Evolutionary conservation across 768 basidiomycete species (phyloP).

Genomic region (Trametes cubensis): DNA sequence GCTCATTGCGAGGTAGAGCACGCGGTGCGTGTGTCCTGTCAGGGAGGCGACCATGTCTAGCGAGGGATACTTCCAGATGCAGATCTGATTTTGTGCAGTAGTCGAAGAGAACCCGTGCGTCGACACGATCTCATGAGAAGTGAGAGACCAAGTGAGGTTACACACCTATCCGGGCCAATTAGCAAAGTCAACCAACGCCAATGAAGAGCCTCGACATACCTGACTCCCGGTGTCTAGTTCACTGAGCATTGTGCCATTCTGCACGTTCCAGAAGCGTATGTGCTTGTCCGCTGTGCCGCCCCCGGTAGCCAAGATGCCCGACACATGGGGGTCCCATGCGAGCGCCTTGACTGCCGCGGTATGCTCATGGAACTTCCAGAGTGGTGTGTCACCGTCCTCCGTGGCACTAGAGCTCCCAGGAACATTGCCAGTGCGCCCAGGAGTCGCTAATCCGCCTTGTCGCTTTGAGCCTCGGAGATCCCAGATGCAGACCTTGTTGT

Average conservation of each 20-base stretch:
- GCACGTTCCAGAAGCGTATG: conserved; percentile 96
- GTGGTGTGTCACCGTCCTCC: conserved; percentile 52
- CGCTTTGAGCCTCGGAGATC: conserved; percentile 74
- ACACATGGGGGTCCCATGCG: conserved; percentile 96
- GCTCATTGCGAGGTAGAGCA: conserved; percentile 96
- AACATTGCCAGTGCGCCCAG: conserved; percentile 22
- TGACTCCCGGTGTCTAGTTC: conserved; percentile 96
- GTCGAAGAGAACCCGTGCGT: conserved; percentile 97
- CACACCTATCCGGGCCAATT: conserved; percentile 66
- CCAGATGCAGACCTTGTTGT: conserved; percentile 99
- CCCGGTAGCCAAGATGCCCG: conserved; percentile 89
- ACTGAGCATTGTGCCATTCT: conserved; percentile 80
- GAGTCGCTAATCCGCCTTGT: conserved; percentile 34
- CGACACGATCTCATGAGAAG: conserved; percentile 95
- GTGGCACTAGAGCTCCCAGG: conserved; percentile 31
- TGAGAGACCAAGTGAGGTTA: conserved; percentile 95
- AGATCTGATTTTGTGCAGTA: conserved; percentile 94
- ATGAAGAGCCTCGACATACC: conserved; percentile 46
- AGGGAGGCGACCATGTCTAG: conserved; percentile 94
- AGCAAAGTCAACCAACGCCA: background rate
- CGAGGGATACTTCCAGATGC: conserved; percentile 92
- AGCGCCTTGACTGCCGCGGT: conserved; percentile 97
- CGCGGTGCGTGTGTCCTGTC: conserved; percentile 92
- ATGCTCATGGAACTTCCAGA: conserved; percentile 97
- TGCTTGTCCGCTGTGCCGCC: conserved; percentile 99